Evolutionary conservation across 106 monocot species (phyloP).

Genomic region (Allium fistulosum): DNA sequence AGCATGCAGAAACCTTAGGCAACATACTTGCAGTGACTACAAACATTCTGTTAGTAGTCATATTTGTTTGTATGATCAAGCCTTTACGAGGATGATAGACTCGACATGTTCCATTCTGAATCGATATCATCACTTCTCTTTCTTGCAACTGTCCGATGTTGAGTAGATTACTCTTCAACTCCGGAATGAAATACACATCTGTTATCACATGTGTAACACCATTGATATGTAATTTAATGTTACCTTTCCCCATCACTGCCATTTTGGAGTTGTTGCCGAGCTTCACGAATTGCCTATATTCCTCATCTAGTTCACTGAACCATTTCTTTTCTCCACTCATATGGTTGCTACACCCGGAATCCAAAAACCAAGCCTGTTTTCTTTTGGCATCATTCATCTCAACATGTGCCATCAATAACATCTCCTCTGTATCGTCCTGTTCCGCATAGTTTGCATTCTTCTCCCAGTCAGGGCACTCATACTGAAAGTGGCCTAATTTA

Average conservation of each 20-base stretch:
- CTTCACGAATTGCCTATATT: not conserved
- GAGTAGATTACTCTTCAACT: not conserved
- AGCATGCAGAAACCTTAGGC: not conserved
- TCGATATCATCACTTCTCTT: not conserved
- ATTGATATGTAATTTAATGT: not conserved
- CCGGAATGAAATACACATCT: conserved; percentile 3
- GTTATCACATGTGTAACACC: conserved; percentile 3
- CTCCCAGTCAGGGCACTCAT: conserved; percentile 1
- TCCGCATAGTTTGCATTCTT: not conserved
- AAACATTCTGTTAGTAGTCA: conserved; percentile 5
- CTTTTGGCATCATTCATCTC: not conserved
- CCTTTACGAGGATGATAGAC: conserved; percentile 3
- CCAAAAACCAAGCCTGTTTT: not conserved
- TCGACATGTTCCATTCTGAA: not conserved
- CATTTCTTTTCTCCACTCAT: not conserved
- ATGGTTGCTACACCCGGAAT: conserved; percentile 2
- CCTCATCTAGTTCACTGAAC: not conserved
- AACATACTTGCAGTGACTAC: not conserved
- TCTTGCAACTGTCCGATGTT: conserved; percentile 1
- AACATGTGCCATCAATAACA: not conserved
- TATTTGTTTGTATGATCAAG: conserved; percentile 4
- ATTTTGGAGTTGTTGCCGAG: conserved; percentile 2
- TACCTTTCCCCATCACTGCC: not conserved
- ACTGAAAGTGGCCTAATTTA: conserved; percentile 3
- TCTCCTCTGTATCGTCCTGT: not conserved